phyloP scores from a whole-genome alignment of 441 rosid genomes.

The Eruca vesicaria region DNA sequence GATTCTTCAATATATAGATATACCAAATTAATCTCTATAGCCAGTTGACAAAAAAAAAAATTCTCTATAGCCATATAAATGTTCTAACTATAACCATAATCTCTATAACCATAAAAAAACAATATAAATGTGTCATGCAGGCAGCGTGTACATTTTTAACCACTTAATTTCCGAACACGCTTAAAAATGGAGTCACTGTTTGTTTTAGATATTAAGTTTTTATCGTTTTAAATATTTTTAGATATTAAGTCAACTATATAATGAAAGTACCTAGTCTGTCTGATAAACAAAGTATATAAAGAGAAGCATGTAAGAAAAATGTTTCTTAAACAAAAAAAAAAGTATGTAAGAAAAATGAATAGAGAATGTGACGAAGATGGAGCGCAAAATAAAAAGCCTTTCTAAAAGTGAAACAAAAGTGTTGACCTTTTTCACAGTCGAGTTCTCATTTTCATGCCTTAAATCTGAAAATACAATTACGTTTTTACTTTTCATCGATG shows the following conservation, averaged over 20 bases:
- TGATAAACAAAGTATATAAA: background rate
- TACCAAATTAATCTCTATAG: background rate
- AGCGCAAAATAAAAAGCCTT: constrained; percentile 5
- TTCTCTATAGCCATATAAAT: background rate
- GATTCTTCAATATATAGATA: background rate
- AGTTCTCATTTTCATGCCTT: constrained; percentile 3
- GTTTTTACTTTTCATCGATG: background rate
- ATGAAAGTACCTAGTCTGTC: background rate
- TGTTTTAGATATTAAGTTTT: background rate
- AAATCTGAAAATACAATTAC: background rate
- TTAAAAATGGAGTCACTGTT: background rate
- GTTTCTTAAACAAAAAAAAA: no score
- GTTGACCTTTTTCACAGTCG: constrained; percentile 7
- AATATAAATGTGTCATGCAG: no score
- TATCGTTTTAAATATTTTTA: no score
- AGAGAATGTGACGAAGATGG: constrained; percentile 4
- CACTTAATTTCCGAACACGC: background rate
- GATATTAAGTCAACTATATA: background rate
- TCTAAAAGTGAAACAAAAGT: constrained; percentile 18
- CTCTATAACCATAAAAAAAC: no score
- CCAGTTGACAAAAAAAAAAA: no score
- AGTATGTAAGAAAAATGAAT: background rate
- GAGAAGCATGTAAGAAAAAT: background rate
- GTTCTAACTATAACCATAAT: no score
- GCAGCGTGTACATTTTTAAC: background rate